Evolutionary conservation across 1,284 basidiomycete genomes (phyloP), one percentile per base, ranked within the genome.

Genomic region (Trichosporon sp.): DNA sequence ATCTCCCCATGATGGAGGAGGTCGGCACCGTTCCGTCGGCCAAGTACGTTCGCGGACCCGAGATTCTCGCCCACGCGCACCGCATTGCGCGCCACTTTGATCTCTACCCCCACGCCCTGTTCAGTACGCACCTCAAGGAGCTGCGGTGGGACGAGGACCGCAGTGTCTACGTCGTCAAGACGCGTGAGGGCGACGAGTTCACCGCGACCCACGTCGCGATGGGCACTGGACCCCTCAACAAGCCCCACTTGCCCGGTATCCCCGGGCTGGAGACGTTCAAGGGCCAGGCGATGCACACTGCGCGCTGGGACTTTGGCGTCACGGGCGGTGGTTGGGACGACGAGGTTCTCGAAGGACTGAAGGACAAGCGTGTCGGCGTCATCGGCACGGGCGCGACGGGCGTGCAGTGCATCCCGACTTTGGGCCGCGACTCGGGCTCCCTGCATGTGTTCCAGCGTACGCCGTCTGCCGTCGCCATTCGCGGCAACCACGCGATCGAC

Each of bases 401-500:
- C 21, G 70, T 68, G 66, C 68, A 68, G 61, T 67, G 63, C 26
- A 66, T 74, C 31, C 74, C 73, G 66, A 1, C 61, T 32, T 54
- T 66, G 14, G 73, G 66, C 3, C 31, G 59, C 2, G 68, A 71
- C 73, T 35, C 26, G 2, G 68, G 66, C 21, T 59, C 66, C 26
- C 68, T 74, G 26, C 63, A 67, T 43, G 70, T 74, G 12, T 74
- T 74, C 70, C 73, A 74, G 70, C 73, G 73, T 65, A 74, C 73
- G 1, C 70, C 73, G 0, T 68, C 70, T 5, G 68, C 68, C 1
- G 70, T 71, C 5, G 70, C 63, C 4, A 38, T 68, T 2, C 73
- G 70, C 11, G 31, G 56, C 35, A 74, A 74, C 73, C 73, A 74
- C 59, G 31, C 43, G 1, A 74, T 74, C 40, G 73, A 74, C 67